These are phyloP conservation scores for Tympanopsis confertula DNA, from an alignment of 2,329 filamentous ascomycete species.

Conservation along the genomic window DNA sequence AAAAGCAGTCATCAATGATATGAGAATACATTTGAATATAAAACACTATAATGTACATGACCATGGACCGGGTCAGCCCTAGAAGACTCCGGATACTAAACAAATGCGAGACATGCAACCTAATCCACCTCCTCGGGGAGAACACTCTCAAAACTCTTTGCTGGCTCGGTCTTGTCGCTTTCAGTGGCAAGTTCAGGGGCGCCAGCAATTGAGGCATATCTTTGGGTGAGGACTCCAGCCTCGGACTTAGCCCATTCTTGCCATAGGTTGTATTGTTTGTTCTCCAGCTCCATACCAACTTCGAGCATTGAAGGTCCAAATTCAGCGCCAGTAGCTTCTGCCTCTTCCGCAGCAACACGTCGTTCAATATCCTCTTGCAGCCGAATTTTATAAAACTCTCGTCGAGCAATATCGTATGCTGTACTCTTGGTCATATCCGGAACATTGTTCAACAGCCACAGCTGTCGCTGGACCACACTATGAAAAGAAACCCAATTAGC, in stretches of 20 bases:
- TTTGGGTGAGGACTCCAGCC: background rate
- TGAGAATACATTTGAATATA: too few species aligned
- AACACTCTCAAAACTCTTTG: too few species aligned
- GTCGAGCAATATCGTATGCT: constrained; percentile 1
- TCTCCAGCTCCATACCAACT: background rate
- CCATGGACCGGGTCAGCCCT: too few species aligned
- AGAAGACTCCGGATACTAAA: too few species aligned
- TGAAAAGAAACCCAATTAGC: background rate
- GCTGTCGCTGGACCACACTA: constrained; percentile 1
- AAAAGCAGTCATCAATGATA: too few species aligned
- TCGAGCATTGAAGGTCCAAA: background rate
- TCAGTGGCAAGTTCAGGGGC: background rate
- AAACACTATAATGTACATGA: too few species aligned
- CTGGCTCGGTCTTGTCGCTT: too few species aligned
- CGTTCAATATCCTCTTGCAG: constrained; percentile 1
- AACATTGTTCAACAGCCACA: background rate
- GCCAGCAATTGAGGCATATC: background rate
- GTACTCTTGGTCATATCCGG: background rate
- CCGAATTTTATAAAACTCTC: background rate
- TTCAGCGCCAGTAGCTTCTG: background rate
- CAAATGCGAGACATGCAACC: too few species aligned
- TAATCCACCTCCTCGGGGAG: too few species aligned
- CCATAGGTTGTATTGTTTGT: background rate
- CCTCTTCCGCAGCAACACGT: constrained; percentile 1
- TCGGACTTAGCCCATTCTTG: background rate